These are phyloP conservation scores for Toxicodendron radicans DNA, from an alignment of 345 rosid genomes.

Conservation along the genomic window DNA sequence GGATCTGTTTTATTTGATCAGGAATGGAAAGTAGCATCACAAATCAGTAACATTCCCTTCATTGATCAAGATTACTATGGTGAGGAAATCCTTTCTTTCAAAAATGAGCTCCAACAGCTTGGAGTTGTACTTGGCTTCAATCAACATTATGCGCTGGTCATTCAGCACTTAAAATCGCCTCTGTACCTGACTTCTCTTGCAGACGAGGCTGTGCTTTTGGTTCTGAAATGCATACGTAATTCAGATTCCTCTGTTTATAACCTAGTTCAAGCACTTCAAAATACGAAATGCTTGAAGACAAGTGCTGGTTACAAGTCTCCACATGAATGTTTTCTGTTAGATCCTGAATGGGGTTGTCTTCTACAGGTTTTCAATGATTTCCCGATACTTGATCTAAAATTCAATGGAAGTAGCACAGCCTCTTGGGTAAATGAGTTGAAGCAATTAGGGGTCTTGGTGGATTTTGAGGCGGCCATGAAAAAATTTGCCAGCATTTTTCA, in stretches of 20 bases:
- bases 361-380: constrained; percentile 45
- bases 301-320: constrained; percentile 46
- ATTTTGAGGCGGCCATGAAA: constrained; percentile 47
- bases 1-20: constrained; percentile 52
- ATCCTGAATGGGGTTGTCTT: constrained; percentile 57
- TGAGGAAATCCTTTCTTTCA: constrained; percentile 31
- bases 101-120: constrained; percentile 52
- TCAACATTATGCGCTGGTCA: constrained; percentile 32
- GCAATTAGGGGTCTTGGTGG: constrained; percentile 45
- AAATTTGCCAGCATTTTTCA: constrained; percentile 37
- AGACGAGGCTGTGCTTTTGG: constrained; percentile 45
- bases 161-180: constrained; percentile 37
- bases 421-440: constrained; percentile 42
- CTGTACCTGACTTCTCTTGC: constrained; percentile 19
- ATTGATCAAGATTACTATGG: constrained; percentile 47
- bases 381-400: constrained; percentile 37
- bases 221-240: constrained; percentile 39
- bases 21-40: constrained; percentile 51
- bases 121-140: constrained; percentile 50
- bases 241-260: neutral
- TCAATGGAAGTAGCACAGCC: constrained; percentile 38
- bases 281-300: constrained; percentile 48
- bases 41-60: constrained; percentile 56
- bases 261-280: constrained; percentile 21
- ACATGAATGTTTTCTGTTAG: constrained; percentile 48